Evolutionary conservation across 2,329 filamentous ascomycete species (phyloP).

Genomic region (Exophiala sp.): DNA sequence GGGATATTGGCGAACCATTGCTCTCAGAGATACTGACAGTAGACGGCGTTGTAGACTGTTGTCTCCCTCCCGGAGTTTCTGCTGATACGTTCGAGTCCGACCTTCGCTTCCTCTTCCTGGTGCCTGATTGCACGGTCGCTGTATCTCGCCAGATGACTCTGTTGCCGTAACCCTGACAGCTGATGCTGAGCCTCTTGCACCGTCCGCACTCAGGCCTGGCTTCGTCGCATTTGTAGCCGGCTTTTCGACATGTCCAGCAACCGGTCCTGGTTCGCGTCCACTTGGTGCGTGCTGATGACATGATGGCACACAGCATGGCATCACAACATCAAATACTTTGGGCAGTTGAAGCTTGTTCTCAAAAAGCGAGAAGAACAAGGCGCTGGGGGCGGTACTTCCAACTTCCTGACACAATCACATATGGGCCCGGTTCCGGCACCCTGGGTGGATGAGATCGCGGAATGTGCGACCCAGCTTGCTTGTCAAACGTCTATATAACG

Average conservation of each 20-base stretch:
- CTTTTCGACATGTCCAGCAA: conserved; percentile 32
- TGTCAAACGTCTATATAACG: no score
- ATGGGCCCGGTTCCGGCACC: no score
- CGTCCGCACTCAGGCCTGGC: conserved; percentile 40
- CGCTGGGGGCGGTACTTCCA: no score
- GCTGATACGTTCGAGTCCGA: background rate
- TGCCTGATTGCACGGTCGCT: background rate
- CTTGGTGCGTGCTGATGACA: background rate
- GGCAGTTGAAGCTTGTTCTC: no score
- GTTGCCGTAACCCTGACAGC: background rate
- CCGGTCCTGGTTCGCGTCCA: conserved; percentile 28
- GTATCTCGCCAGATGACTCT: background rate
- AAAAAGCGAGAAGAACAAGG: no score
- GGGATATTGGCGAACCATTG: background rate
- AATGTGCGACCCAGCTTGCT: no score
- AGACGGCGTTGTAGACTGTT: background rate
- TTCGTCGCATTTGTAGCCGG: conserved; percentile 40
- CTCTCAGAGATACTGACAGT: background rate
- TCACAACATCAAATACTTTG: no score
- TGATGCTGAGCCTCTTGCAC: background rate
- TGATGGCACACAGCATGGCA: background rate
- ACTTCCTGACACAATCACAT: no score
- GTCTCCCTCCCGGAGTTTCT: background rate
- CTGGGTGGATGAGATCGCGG: no score
- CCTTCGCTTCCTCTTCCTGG: background rate